Conservation (phyloP, 176 grass and related monocot species). For the Typha latifolia region DNA sequence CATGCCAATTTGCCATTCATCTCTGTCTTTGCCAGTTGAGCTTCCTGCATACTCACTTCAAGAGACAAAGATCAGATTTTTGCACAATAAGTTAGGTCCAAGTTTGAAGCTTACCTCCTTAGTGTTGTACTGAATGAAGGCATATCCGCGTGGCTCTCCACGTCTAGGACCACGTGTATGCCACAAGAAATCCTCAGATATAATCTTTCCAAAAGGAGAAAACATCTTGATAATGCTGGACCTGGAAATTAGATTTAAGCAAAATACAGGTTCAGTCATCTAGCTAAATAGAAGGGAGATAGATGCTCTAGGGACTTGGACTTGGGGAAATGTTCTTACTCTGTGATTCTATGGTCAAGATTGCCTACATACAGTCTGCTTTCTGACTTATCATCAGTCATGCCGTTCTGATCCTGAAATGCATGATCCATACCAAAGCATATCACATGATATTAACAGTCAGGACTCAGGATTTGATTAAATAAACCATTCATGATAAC, state of each 20-base stretch:
- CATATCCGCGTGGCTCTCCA: conserved; percentile 82
- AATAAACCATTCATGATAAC: background rate
- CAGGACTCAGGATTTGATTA: background rate
- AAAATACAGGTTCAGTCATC: background rate
- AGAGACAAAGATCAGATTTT: conserved; percentile 54
- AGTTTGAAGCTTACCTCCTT: conserved; percentile 68
- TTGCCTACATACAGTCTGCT: conserved; percentile 76
- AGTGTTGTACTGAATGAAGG: conserved; percentile 78
- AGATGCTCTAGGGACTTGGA: background rate
- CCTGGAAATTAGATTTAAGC: conserved; percentile 26
- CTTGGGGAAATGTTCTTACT: conserved; percentile 31
- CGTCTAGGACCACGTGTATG: conserved; percentile 73
- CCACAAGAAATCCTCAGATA: conserved; percentile 69
- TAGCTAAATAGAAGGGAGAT: background rate
- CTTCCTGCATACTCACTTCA: conserved; percentile 98
- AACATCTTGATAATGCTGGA: conserved; percentile 85
- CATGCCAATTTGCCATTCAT: conserved; percentile 72
- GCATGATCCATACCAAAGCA: background rate
- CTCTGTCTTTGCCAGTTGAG: conserved; percentile 70
- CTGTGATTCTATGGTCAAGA: conserved; percentile 78
- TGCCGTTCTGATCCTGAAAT: conserved; percentile 36
- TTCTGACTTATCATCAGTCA: conserved; percentile 36
- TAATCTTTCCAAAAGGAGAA: conserved; percentile 71
- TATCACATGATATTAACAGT: background rate
- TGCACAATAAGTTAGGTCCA: conserved; percentile 8